Evolutionary conservation across 2,329 filamentous ascomycete genomes (phyloP), one percentile per base, ranked within the genome.

Genomic region (Ambrosiella cleistominuta): DNA sequence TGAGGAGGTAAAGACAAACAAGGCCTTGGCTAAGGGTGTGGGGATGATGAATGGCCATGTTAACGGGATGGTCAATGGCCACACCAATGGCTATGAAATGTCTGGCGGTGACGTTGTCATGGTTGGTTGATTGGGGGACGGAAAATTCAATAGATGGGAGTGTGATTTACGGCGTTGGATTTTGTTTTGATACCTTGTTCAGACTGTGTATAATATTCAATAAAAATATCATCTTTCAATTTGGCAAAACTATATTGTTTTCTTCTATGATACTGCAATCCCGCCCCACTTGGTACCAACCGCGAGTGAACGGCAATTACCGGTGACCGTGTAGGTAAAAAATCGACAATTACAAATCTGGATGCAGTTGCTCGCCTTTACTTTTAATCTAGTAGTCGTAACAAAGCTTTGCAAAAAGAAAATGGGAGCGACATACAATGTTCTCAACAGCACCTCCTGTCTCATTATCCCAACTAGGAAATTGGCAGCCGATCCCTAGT

Each of bases 91-190:
- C 17, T 36, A 57, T 38, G 19, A 42, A 7, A 57, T 35, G 44
- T 37, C 49, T 15, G 58, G 50, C 11, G 35, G 44, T 27, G 60
- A 59, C 57, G 57, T 56, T 15, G 54, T 59, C 47, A 61, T 61
- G 60, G 57, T 57, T 9, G 55, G 55, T 7, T 52, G n/a, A 12
- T 49, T 15, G 7, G 42, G 17, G 3, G 12, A 35, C 7, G n/a
- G 39, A 12, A 12, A n/a, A 8, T 40, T n/a, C 12, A 35, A 44
- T 47, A 15, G 11, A 44, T 4, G 37, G 15, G 19, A 37, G 39
- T 4, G 27, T 9, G 11, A 27, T 51, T 35, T 7, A 35, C 19
- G 4, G 17, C 2, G 38, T 12, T 15, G 35, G 52, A 49, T 7
- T 39, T 39, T 42, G 51, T 60, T 60, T 39, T 54, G 51, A 57